Base-by-base conservation (phyloP, 2,329 filamentous ascomycete species). In the Fusarium keratoplasticum region DNA sequence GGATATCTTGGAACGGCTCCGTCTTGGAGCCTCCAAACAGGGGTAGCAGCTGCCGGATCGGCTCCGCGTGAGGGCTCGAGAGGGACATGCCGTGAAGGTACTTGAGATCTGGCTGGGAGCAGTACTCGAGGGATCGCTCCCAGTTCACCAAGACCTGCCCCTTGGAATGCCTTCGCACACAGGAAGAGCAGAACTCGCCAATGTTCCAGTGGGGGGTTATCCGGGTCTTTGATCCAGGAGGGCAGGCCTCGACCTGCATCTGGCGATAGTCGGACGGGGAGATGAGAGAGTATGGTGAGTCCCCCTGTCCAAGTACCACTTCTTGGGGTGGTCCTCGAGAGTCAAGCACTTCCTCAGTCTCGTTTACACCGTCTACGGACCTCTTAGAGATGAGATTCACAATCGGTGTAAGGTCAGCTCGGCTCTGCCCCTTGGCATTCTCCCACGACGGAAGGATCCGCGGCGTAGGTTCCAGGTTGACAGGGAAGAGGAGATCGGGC, bases 401-500 rank as follows among this genome's bases (percentile, higher is more conserved):
- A 36, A 82, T 74, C 1, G 76, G 78, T 9, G 79, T 73, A 18
- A 82, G 54, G 36, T 79, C 77, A 47, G 70, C 76, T 47, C 73
- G 66, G n/a, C 35, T 69, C 31, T 75, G 67, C 6, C 71, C 70
- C 44, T 78, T 75, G 18, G 74, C 85, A 66, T 93, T 89, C 66
- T 94, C 90, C 83, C 92, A 91, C 0, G 93, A 90, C 2, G 83
- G 82, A 6, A 84, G 73, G n/a, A 84, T 75, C 6, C 83, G 80
- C 18, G 83, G 83, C 9, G 77, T 71, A 11, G 74, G 67, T 20
- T 93, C 89, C 22, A 94, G 86, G 79, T 97, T 98, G 83, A 98
- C 93, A 0, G 94, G 93, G 22, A 98, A 83, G 72, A 95, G 90
- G 93, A 98, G 95, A 72, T 95, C 90, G 1, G 94, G 94, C 16